Evolutionary conservation across 176 grass and related monocot genomes (phyloP), one percentile per base, ranked within the genome.

Genomic region (Juncus effusus): DNA sequence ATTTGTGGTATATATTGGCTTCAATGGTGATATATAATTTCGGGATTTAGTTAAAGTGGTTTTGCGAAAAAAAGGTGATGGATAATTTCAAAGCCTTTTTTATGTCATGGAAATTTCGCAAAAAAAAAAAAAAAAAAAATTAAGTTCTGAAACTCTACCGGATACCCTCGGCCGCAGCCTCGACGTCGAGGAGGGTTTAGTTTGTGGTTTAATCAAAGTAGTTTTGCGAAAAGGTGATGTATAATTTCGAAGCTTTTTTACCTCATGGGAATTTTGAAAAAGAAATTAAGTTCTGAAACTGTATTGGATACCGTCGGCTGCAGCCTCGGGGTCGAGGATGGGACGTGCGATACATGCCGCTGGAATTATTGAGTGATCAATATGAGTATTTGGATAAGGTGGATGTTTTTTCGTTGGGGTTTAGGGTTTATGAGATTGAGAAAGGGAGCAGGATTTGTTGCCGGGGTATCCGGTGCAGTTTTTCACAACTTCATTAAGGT

Each of bases 281-380:
- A 56, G 13, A 56, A 56, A 56, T 16, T 6, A 47, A 6, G 19
- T 61, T 73, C 6, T 16, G 6, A 63, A 57, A 36, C 14, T 28
- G 19, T 28, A 28, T 28, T 28, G 19, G 19, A 28, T 28, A 28
- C 19, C 19, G 19, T 38, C 64, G 64, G 88, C 76, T 53, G 73
- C 8, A 85, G 78, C 78, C 71, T 94, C 11, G 47, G 67, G 54
- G 82, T 94, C 60, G 85, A 94, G 88, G 89, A 72, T 84, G 89
- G 39, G 89, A 94, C 82, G 79, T 81, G 16, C 89, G 89, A 19
- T 94, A 94, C 74, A 94, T 94, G 89, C 89, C 89, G 79, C 81
- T 65, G 3, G 89, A 94, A 73, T 82, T 94, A 79, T 63, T 94
- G 50, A 94, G 83, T 57, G 89, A 94, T 28, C 79, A 77, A 68